phyloP scores from a whole-genome alignment of 805 yeast species.

The Saccharomyces paradoxus region DNA sequence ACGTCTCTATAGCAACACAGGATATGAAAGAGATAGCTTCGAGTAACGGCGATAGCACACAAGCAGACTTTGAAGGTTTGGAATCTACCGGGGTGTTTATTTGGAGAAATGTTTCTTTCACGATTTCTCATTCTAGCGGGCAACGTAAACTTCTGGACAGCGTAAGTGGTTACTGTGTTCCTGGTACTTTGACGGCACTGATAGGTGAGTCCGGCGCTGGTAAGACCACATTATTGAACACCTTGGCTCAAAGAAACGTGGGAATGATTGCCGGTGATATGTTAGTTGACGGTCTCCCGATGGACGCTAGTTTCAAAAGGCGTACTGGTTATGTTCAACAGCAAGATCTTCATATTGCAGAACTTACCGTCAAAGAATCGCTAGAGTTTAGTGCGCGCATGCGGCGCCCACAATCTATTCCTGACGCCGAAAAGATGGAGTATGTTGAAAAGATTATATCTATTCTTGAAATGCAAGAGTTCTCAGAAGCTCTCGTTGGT shows the following conservation, averaged over 20 bases:
- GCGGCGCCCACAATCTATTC: slow-evolving; percentile 46
- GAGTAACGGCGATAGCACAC: slow-evolving; percentile 1
- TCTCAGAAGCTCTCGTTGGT: slow-evolving; percentile 66
- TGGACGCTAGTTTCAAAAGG: slow-evolving; percentile 46
- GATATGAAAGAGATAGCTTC: slow-evolving; percentile 16
- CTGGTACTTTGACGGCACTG: slow-evolving; percentile 66
- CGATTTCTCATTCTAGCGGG: slow-evolving; percentile 50
- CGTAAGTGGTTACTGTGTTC: slow-evolving; percentile 70
- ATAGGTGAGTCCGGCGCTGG: slow-evolving; percentile 76
- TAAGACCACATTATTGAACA: slow-evolving; percentile 61
- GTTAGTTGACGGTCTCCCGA: slow-evolving; percentile 48
- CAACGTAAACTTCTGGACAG: slow-evolving; percentile 47
- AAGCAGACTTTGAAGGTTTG: slow-evolving; percentile 19
- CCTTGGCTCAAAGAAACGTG: slow-evolving; percentile 55
- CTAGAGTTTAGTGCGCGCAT: slow-evolving; percentile 53
- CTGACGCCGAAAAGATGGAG: slow-evolving; percentile 46
- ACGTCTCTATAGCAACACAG: slow-evolving; percentile 6
- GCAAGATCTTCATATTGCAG: slow-evolving; percentile 57
- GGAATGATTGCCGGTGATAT: slow-evolving; percentile 60
- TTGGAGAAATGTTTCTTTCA: slow-evolving; percentile 65
- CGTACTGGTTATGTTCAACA: slow-evolving; percentile 66
- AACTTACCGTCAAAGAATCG: slow-evolving; percentile 65
- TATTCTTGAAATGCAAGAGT: slow-evolving; percentile 52
- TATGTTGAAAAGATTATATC: slow-evolving; percentile 59
- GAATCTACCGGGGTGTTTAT: slow-evolving; percentile 44